Evolutionary conservation across 768 basidiomycete genomes (phyloP).

Genomic region (Lentinula raphanica): DNA sequence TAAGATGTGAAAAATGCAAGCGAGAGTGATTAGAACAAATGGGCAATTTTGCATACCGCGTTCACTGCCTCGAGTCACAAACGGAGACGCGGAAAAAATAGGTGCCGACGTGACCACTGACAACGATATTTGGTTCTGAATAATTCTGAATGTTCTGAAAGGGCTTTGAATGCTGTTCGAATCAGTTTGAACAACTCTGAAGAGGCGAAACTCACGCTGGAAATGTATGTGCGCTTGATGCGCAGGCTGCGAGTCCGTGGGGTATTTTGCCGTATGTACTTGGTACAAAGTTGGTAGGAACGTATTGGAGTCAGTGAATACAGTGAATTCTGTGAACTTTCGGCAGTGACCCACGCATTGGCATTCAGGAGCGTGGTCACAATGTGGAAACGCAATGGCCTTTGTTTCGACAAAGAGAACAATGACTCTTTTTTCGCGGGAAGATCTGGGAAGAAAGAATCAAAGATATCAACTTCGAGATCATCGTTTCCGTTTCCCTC

Average conservation of each 20-base stretch:
- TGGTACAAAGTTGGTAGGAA: not conserved
- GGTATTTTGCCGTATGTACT: not conserved
- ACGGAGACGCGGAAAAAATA: not conserved
- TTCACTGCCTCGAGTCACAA: not conserved
- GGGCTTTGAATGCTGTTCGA: too few species aligned
- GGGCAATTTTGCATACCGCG: not conserved
- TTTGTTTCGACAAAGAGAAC: not conserved
- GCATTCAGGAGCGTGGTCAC: too few species aligned
- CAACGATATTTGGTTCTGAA: too few species aligned
- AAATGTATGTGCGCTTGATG: not conserved
- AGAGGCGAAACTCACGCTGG: not conserved
- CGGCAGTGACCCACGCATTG: too few species aligned
- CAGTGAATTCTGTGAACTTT: not conserved
- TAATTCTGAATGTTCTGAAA: too few species aligned
- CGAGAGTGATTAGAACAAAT: not conserved
- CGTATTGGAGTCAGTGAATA: not conserved
- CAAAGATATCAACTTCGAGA: not conserved
- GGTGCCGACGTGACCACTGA: too few species aligned
- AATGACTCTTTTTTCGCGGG: not conserved
- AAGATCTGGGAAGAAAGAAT: too few species aligned
- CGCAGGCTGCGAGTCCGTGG: not conserved
- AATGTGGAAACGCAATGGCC: not conserved
- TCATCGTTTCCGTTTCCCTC: too few species aligned
- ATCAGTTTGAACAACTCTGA: too few species aligned
- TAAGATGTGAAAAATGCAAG: not conserved